Evolutionary conservation across 2,329 filamentous ascomycete species (phyloP).

Genomic region (Cladosporium cucumerinum): DNA sequence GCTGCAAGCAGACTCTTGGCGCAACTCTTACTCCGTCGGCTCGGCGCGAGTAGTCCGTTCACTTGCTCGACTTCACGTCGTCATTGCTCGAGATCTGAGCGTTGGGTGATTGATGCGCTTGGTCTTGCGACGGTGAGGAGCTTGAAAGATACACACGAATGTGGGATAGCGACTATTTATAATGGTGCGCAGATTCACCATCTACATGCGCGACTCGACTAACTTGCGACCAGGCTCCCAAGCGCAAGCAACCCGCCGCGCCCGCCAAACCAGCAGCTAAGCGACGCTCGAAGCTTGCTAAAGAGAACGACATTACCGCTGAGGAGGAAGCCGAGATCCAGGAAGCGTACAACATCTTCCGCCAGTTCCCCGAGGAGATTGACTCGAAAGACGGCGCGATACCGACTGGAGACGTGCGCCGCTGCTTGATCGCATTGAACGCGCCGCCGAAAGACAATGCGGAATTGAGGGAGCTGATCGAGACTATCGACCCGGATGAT

Average conservation of each 20-base stretch:
- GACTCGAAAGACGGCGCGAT: constrained; percentile 60
- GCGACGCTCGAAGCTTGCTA: constrained; percentile 82
- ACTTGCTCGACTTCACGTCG: constrained; percentile 10
- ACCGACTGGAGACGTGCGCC: constrained; percentile 43
- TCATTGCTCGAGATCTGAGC: constrained; percentile 7
- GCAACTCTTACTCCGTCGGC: background rate
- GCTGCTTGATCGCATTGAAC: constrained; percentile 65
- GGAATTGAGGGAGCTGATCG: constrained; percentile 73
- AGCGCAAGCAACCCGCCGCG: constrained; percentile 31
- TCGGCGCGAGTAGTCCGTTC: background rate
- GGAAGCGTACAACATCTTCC: constrained; percentile 84
- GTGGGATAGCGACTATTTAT: background rate
- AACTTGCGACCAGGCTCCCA: constrained; percentile 26
- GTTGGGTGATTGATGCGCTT: background rate
- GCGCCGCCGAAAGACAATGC: constrained; percentile 61
- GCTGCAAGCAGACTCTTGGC: background rate
- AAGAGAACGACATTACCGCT: constrained; percentile 80
- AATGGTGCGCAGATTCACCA: background rate
- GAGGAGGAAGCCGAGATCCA: constrained; percentile 86
- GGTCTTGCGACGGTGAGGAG: background rate
- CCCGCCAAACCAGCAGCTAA: constrained; percentile 38
- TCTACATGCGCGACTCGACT: background rate
- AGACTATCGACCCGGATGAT: constrained; percentile 76
- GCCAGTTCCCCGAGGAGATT: constrained; percentile 42
- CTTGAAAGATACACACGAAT: background rate